Percentiles rank a stretch among this genome's conserved stretches.
These are phyloP conservation scores for Penicillium aurantiogriseum DNA, from an alignment of 2,329 filamentous ascomycete genomes.

Conservation along the genomic window DNA sequence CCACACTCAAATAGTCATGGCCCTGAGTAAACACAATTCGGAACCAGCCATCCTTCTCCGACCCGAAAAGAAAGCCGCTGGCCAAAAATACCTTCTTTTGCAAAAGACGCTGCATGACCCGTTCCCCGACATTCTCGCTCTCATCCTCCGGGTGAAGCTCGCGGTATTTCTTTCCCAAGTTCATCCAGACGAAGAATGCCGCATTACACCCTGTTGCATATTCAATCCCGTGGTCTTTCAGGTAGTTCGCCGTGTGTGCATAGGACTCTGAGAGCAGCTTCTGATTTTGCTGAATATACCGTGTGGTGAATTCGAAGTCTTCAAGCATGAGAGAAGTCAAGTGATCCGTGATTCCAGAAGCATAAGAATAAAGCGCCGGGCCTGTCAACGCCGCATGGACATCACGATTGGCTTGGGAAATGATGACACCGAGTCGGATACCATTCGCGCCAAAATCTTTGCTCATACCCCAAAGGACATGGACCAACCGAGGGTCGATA, in stretches of 20 bases:
- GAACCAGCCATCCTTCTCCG: constrained; percentile 45
- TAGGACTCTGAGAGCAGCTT: constrained; percentile 44
- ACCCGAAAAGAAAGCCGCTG: constrained; percentile 36
- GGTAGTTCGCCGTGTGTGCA: constrained; percentile 36
- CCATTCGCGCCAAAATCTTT: constrained; percentile 60
- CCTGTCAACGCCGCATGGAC: constrained; percentile 42
- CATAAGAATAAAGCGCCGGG: constrained; percentile 49
- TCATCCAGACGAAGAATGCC: constrained; percentile 58
- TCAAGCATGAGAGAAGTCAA: constrained; percentile 44
- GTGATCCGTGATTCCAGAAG: constrained; percentile 45
- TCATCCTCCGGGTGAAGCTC: constrained; percentile 21
- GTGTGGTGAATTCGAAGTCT: constrained; percentile 45
- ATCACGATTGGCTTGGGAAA: constrained; percentile 48
- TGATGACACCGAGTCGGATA: constrained; percentile 52
- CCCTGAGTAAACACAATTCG: constrained; percentile 42
- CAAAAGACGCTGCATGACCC: constrained; percentile 38
- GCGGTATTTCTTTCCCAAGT: constrained; percentile 43
- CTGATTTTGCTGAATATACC: constrained; percentile 48
- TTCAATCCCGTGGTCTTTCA: constrained; percentile 45
- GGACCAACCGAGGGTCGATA: constrained; percentile 52
- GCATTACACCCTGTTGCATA: constrained; percentile 53
- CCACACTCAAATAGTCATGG: constrained; percentile 32
- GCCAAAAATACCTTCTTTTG: constrained; percentile 39
- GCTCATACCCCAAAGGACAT: constrained; percentile 51
- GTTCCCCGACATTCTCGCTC: constrained; percentile 23